Base-by-base conservation (phyloP, 2,329 filamentous ascomycete genomes). In the Colletotrichum coccodes region DNA sequence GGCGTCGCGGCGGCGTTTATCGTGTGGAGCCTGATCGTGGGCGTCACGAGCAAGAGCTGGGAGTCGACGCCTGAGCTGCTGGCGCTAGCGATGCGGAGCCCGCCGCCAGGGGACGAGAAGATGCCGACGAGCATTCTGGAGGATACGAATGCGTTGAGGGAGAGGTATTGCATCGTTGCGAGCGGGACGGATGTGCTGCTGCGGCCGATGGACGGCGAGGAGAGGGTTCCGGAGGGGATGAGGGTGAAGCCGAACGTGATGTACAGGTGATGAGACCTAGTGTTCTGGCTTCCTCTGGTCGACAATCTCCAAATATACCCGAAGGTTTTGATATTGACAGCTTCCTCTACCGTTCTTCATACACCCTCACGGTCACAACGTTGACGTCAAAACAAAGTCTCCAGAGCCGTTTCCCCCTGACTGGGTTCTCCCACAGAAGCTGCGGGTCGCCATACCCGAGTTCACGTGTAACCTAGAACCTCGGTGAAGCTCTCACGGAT, bases 1-100 rank as follows among this genome's bases (percentile, higher is more conserved):
- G 30, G 5, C 23, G 21, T 63, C 16, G 50, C 42, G 32, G 40
- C 28, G 28, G 14, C 11, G 11, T 63, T 63, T 30, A 44, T 63
- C 23, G 21, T 32, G 9, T 63, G 40, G 52, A 63, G 60, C 26
- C 26, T 63, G 3, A 16, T 16, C 2, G 26, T 5, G 6, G 60
- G 47, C 26, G 23, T 57, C 32, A 57, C 60, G 28, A 57, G 50
- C 52, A 46, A 52, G 18, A 57, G 32, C 42, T 57, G 50, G 52
- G 42, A 49, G 4, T 57, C 60, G 4, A 63, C 26, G 21, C 52
- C 52, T 23, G 60, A 57, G 38, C 26, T 62, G 30, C 28, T 62
- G n/a, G 60, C 60, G 40, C 49, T 54, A 21, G 60, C 49, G 28
- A 62, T 62, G 60, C 60, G 60, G n/a, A 62, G 52, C 7, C 49